Conservation (phyloP, 176 grass and related monocot species). For the Cenchrus fungigraminus region DNA sequence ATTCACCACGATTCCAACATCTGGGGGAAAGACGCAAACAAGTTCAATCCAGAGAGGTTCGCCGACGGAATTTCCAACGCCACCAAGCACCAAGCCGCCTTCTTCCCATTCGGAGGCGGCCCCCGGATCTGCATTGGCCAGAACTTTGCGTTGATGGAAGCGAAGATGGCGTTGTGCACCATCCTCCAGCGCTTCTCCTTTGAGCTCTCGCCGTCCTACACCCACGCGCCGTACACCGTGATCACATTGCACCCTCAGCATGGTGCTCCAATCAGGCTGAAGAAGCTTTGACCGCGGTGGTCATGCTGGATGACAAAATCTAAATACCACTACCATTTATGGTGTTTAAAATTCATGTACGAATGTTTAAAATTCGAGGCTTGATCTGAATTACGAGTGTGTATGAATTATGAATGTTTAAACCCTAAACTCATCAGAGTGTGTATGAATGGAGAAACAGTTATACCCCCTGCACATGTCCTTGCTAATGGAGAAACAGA, state of each 20-base stretch:
- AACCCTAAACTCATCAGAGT: too few species aligned
- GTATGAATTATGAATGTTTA: background rate
- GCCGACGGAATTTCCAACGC: conserved; percentile 66
- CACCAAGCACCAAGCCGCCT: conserved; percentile 47
- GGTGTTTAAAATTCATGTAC: background rate
- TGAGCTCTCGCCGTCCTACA: conserved; percentile 65
- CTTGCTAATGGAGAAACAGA: too few species aligned
- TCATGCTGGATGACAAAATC: background rate
- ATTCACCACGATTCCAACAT: conserved; percentile 67
- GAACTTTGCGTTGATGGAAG: conserved; percentile 69
- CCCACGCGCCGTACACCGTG: conserved; percentile 57
- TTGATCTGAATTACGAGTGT: background rate
- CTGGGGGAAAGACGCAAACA: conserved; percentile 60
- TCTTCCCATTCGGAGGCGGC: conserved; percentile 74
- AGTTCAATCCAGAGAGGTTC: conserved; percentile 81
- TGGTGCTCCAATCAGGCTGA: conserved; percentile 64
- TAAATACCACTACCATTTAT: background rate
- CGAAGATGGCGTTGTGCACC: conserved; percentile 62
- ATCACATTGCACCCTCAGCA: conserved; percentile 70
- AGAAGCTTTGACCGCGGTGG: conserved; percentile 42
- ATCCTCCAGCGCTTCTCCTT: conserved; percentile 79
- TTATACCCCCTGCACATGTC: too few species aligned
- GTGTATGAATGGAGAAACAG: background rate
- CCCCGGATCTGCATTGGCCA: conserved; percentile 77
- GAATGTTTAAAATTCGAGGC: background rate